These are phyloP conservation scores for Serendipita sp. DNA, from an alignment of 1,284 basidiomycete genomes.

Conservation along the genomic window DNA sequence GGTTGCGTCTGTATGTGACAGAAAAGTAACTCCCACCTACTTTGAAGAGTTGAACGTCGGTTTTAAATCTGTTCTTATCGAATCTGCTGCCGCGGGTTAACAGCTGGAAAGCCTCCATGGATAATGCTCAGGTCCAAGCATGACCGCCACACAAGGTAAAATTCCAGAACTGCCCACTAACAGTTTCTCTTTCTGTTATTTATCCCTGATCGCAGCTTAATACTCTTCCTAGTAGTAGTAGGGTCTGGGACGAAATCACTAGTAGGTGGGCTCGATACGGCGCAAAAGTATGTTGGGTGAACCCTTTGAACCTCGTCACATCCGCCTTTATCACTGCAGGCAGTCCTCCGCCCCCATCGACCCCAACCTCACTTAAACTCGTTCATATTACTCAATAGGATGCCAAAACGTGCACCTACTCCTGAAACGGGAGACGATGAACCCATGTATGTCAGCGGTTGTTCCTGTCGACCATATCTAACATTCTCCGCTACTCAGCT, in stretches of 20 bases:
- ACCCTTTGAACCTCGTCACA: too few relatives aligned
- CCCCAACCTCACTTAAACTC: too few relatives aligned
- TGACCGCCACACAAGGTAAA: neutral
- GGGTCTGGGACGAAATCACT: too few relatives aligned
- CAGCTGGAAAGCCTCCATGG: slow-evolving; percentile 62
- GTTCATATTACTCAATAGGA: neutral
- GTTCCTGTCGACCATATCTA: neutral
- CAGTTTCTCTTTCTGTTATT: too few relatives aligned
- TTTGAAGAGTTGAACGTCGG: slow-evolving; percentile 61
- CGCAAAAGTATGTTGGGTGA: too few relatives aligned
- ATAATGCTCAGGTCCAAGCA: neutral
- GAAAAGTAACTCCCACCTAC: slow-evolving; percentile 25
- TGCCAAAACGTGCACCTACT: neutral
- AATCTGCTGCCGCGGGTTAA: slow-evolving; percentile 69
- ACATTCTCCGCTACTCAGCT: neutral
- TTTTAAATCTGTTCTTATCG: slow-evolving; percentile 61
- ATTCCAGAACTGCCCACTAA: too few relatives aligned
- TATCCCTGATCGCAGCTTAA: too few relatives aligned
- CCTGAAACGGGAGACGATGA: slow-evolving; percentile 1
- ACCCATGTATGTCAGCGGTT: neutral
- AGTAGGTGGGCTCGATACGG: too few relatives aligned
- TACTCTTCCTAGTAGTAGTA: too few relatives aligned
- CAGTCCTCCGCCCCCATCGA: too few relatives aligned
- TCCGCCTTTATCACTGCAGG: too few relatives aligned
- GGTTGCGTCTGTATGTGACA: slow-evolving; percentile 12